A percentile compares a stretch with the other conserved stretches of the same genome.
Conservation (phyloP, 1,139 yeast genomes). For the Blastobotrys illinoisensis region DNA sequence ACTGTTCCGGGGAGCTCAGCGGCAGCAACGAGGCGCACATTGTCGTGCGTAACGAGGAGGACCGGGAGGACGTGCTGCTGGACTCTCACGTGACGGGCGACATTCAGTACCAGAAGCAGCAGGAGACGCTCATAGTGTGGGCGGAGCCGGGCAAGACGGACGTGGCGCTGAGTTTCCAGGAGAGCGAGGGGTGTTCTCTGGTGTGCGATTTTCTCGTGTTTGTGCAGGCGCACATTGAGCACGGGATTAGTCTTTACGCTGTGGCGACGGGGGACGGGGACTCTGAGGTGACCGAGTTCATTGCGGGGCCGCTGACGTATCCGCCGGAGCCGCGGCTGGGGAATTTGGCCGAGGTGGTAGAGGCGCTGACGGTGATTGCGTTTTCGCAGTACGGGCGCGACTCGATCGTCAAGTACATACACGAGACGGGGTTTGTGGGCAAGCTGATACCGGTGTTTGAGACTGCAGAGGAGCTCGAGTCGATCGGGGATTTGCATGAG, state of each 20-base stretch:
- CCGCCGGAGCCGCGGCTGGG: conserved; percentile 53
- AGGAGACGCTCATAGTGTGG: conserved; percentile 93
- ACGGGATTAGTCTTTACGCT: conserved; percentile 66
- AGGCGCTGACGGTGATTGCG: conserved; percentile 31
- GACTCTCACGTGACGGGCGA: conserved; percentile 64
- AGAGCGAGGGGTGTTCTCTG: conserved; percentile 80
- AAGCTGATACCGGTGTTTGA: conserved; percentile 50
- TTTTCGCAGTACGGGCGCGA: conserved; percentile 30
- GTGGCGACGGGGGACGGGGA: conserved; percentile 48
- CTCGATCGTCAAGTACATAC: conserved; percentile 27
- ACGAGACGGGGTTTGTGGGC: conserved; percentile 43
- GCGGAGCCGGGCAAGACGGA: conserved; percentile 74
- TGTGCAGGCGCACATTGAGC: conserved; percentile 60
- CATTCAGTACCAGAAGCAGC: conserved; percentile 87
- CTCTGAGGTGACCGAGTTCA: conserved; percentile 61
- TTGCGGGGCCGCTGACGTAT: conserved; percentile 71
- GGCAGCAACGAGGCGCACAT: conserved; percentile 8
- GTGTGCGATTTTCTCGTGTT: conserved; percentile 74
- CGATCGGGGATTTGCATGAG: conserved; percentile 51
- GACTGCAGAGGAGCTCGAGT: conserved; percentile 47
- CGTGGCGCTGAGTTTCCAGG: conserved; percentile 88
- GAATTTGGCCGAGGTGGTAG: conserved; percentile 42
- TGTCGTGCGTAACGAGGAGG: conserved; percentile 66
- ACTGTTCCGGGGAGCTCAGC: conserved; percentile 63
- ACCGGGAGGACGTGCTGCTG: conserved; percentile 54